phyloP scores from a whole-genome alignment of 495 filamentous ascomycete genomes.

The Elasticomyces elasticus region DNA sequence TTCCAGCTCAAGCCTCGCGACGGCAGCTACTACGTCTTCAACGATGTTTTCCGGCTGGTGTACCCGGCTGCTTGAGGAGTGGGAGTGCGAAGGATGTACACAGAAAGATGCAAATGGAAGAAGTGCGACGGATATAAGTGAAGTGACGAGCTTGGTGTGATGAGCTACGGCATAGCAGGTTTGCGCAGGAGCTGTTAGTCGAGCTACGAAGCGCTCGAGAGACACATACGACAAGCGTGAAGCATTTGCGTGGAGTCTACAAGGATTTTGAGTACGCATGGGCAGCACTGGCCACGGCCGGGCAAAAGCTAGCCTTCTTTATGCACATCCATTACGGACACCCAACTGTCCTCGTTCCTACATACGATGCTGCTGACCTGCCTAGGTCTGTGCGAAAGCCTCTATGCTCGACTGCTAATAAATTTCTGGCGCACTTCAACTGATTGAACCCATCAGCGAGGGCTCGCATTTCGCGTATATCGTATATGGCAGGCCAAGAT shows the following conservation, averaged over 20 bases:
- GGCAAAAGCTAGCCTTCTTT: not conserved
- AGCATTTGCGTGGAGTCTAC: not conserved
- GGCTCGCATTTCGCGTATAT: no score
- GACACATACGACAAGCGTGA: not conserved
- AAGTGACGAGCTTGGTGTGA: no score
- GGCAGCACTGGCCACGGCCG: not conserved
- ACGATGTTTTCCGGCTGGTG: conserved; percentile 84
- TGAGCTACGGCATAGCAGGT: no score
- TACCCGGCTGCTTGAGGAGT: conserved; percentile 38
- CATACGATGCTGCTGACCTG: no score
- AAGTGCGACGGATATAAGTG: not conserved
- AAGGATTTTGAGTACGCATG: not conserved
- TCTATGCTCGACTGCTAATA: no score
- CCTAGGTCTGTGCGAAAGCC: no score
- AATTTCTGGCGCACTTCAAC: no score
- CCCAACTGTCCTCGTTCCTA: no score
- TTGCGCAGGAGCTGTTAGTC: no score
- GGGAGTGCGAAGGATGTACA: not conserved
- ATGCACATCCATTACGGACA: no score
- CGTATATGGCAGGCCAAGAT: no score
- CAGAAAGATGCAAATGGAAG: not conserved
- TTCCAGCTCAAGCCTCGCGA: conserved; percentile 68
- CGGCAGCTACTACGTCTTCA: conserved; percentile 73
- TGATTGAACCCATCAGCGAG: no score
- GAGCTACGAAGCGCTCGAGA: not conserved